These are phyloP conservation scores for Rhynchospora breviuscula DNA, from an alignment of 176 grass and related monocot species.

Conservation along the genomic window DNA sequence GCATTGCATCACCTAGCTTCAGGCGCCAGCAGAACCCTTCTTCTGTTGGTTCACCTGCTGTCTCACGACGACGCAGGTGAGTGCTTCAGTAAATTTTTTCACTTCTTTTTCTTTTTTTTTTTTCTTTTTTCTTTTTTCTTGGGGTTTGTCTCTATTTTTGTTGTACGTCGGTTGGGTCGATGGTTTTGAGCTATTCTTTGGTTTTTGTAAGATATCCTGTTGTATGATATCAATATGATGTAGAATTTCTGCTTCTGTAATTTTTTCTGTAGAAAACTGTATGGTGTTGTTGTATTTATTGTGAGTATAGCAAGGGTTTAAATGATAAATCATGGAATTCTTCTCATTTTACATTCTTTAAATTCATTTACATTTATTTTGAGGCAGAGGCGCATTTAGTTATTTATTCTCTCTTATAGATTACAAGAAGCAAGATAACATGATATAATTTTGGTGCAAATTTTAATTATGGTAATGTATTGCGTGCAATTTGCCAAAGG, in stretches of 20 bases:
- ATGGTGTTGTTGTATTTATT: constrained; percentile 19
- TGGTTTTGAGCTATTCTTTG: constrained; percentile 81
- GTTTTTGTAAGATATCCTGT: constrained; percentile 55
- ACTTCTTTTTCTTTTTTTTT: background rate
- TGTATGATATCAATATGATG: constrained; percentile 22
- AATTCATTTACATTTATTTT: constrained; percentile 4
- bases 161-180: constrained; percentile 37
- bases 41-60: constrained; percentile 48
- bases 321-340: background rate
- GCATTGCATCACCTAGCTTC: constrained; percentile 56
- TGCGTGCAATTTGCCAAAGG: background rate
- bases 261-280: background rate
- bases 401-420: background rate
- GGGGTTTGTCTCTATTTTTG: constrained; percentile 41
- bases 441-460: background rate
- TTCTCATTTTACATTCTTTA: constrained; percentile 6
- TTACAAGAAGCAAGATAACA: background rate
- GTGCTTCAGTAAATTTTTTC: constrained; percentile 14
- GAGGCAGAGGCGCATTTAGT: background rate
- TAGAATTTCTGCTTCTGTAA: constrained; percentile 11
- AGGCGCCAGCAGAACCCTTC: constrained; percentile 50
- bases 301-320: background rate
- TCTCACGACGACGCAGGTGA: constrained; percentile 71
- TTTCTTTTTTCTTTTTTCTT: background rate
- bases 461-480: background rate